Evolutionary conservation across 805 yeast genomes (phyloP).

Genomic region (Spathaspora hagerdaliae): DNA sequence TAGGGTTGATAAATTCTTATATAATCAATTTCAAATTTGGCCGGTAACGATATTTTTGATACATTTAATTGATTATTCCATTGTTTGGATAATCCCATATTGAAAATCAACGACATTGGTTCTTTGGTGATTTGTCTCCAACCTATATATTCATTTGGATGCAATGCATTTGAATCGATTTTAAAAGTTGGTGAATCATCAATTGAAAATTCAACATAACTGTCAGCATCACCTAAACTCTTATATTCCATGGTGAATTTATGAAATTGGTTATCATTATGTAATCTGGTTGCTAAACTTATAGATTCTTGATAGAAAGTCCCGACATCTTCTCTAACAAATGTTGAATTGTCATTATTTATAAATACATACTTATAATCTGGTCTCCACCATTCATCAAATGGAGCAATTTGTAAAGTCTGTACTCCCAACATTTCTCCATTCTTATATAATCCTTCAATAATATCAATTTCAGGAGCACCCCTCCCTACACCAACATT

Average conservation of each 20-base stretch:
- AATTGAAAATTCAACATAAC: conserved; percentile 32
- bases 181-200: conserved; percentile 24
- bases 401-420: conserved; percentile 41
- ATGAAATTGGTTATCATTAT: conserved; percentile 16
- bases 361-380: conserved; percentile 33
- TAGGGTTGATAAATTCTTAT: conserved; percentile 39
- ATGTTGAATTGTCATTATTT: conserved; percentile 22
- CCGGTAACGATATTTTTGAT: conserved; percentile 31
- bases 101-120: conserved; percentile 36
- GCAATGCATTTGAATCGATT: conserved; percentile 29
- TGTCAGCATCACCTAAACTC: conserved; percentile 20
- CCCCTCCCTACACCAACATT: conserved; percentile 35
- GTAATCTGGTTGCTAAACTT: conserved; percentile 31
- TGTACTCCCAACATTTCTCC: conserved; percentile 22
- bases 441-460: conserved; percentile 17
- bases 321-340: conserved; percentile 36
- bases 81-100: conserved; percentile 35
- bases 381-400: conserved; percentile 41
- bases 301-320: conserved; percentile 38
- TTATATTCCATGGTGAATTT: conserved; percentile 32
- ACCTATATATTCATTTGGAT: conserved; percentile 37
- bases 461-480: conserved; percentile 28
- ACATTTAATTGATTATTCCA: conserved; percentile 39
- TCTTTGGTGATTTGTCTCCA: conserved; percentile 33
- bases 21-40: conserved; percentile 33